Evolutionary conservation across 495 filamentous ascomycete genomes (phyloP).

Genomic region (Peziza echinospora): DNA sequence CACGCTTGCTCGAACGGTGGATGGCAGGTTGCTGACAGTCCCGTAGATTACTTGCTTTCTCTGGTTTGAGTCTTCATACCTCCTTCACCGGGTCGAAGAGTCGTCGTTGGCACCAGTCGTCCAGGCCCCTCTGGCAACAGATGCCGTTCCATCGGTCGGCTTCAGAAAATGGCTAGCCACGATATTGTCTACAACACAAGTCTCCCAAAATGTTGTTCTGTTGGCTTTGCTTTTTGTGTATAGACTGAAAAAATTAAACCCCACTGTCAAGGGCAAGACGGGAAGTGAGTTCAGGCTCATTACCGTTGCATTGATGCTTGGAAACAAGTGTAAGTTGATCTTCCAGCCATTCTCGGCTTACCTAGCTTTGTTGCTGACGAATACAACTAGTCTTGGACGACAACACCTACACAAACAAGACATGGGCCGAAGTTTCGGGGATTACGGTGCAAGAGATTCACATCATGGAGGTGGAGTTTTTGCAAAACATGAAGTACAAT

Average conservation of each 20-base stretch:
- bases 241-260: slow-evolving; percentile 73
- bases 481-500: slow-evolving; percentile 95
- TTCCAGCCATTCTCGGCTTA: too few species aligned
- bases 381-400: slow-evolving; percentile 52
- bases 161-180: slow-evolving; percentile 89
- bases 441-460: slow-evolving; percentile 92
- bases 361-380: neutral
- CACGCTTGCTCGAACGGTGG: neutral
- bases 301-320: slow-evolving; percentile 92
- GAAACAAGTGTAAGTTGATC: slow-evolving; percentile 84
- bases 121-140: slow-evolving; percentile 35
- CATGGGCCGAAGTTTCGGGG: slow-evolving; percentile 94
- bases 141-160: slow-evolving; percentile 52
- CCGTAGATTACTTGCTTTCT: slow-evolving; percentile 88
- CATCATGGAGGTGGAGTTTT: slow-evolving; percentile 97
- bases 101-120: slow-evolving; percentile 27
- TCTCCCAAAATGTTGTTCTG: slow-evolving; percentile 87
- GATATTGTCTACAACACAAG: slow-evolving; percentile 82
- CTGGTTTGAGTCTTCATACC: slow-evolving; percentile 85
- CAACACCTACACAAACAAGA: slow-evolving; percentile 99
- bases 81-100: slow-evolving; percentile 51
- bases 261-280: slow-evolving; percentile 63
- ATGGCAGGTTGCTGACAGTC: slow-evolving; percentile 5
- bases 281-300: slow-evolving; percentile 92
- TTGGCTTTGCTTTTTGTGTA: slow-evolving; percentile 86